Base-by-base conservation (phyloP, 768 basidiomycete genomes). In the Psilocybe tampanensis region DNA sequence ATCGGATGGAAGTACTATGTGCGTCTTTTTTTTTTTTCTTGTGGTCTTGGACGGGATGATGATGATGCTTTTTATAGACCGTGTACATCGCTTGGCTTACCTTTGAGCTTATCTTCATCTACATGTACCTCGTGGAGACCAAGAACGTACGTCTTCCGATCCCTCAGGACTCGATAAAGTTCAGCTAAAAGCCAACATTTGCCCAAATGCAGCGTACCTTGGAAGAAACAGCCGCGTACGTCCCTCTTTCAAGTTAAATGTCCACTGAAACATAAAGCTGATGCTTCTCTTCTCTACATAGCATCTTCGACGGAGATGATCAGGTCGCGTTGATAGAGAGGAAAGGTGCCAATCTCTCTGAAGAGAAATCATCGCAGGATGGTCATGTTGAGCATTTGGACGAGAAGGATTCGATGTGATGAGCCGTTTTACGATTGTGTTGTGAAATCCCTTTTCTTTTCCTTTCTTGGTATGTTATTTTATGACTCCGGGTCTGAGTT, bases 1-100 rank as follows among this genome's bases (percentile, higher is more conserved):
- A 66, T 88, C 47, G 78, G 71, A 53, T 88, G 86, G 86, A 86
- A 84, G 63, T 88, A 86, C 72, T 86, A 84, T 63, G 81, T 85
- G 64, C 58, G 66, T 50, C 19, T 32, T 32, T 21, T 8, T 13
- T 9, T 11, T 22, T 43, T 18, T 11, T 22, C 6, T 2, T 17
- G 12, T 7, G 1, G 21, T 12, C 9, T 13, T 8, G 26, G 15
- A 8, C 11, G 8, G 5, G 15, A 34, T 11, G 18, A 24, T 39
- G 32, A 29, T 15, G 13, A 39, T 11, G 29, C 9, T 9, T 5
- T 44, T 24, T 13, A 9, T 34, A 72, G 71, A 62, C 68, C 17
- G 77, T 84, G 43, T 85, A 86, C 64, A 79, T 81, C 56, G 77
- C 74, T 66, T 86, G 83, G 82, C 70, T 86, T 55, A 72, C 70